These are phyloP conservation scores for Aureobasidium mangrovei DNA, from an alignment of 2,329 filamentous ascomycete genomes.

Conservation along the genomic window DNA sequence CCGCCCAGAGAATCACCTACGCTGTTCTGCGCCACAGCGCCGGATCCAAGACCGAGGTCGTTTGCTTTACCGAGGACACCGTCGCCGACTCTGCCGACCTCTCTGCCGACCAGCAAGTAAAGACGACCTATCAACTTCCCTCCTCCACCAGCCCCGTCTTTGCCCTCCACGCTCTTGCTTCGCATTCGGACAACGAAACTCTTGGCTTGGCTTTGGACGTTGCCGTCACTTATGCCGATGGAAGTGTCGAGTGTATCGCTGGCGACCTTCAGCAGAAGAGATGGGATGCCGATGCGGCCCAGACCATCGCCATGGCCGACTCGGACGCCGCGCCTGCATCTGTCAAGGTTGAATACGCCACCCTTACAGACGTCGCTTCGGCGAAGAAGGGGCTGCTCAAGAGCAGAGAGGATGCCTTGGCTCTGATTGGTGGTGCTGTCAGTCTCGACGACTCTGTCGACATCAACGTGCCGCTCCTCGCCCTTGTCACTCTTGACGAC, in stretches of 20 bases:
- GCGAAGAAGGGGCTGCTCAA: constrained; percentile 37
- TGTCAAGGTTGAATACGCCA: constrained; percentile 20
- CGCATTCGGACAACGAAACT: constrained; percentile 10
- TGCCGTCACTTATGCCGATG: constrained; percentile 24
- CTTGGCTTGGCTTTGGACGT: constrained; percentile 16
- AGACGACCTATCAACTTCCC: constrained; percentile 14
- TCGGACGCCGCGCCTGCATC: not conserved
- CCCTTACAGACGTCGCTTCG: constrained; percentile 26
- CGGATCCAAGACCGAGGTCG: constrained; percentile 40
- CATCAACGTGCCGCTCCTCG: constrained; percentile 30
- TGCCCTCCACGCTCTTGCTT: constrained; percentile 27
- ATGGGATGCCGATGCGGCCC: constrained; percentile 17
- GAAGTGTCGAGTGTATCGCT: constrained; percentile 24
- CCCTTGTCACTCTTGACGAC: constrained; percentile 22
- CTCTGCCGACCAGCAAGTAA: constrained; percentile 22
- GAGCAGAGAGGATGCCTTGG: constrained; percentile 36
- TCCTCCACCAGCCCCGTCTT: constrained; percentile 26
- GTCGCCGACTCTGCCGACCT: constrained; percentile 24
- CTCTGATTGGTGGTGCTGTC: constrained; percentile 27
- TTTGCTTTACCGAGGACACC: constrained; percentile 46
- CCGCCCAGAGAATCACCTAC: constrained; percentile 48
- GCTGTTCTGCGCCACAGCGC: constrained; percentile 26
- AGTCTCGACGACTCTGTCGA: constrained; percentile 23
- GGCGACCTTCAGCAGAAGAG: constrained; percentile 21
- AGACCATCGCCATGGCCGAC: not conserved